A percentile compares a stretch with the other conserved stretches of the same genome.
phyloP scores from a whole-genome alignment of 1,284 basidiomycete species.

The Puccinia hordei region DNA sequence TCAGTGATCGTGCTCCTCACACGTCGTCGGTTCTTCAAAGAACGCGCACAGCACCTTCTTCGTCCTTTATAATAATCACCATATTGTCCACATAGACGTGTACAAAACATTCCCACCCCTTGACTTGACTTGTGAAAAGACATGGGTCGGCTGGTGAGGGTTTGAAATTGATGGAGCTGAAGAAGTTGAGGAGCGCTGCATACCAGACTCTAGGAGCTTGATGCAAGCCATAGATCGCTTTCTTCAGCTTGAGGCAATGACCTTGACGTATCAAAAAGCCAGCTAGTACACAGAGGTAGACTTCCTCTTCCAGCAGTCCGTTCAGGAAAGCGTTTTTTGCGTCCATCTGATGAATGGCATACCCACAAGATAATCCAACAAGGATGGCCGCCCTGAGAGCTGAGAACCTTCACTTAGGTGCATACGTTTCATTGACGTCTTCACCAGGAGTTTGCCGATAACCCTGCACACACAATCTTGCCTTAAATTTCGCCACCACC shows the following conservation, averaged over 20 bases:
- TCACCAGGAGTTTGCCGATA: neutral
- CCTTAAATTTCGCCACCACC: neutral
- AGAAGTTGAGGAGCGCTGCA: neutral
- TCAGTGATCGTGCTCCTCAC: no score
- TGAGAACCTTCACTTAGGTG: neutral
- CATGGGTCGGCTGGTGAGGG: neutral
- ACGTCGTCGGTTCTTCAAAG: no score
- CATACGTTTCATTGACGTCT: neutral
- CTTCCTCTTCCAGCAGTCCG: neutral
- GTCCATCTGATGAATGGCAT: neutral
- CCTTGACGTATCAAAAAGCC: neutral
- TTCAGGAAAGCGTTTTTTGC: slow-evolving; percentile 5
- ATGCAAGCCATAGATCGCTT: neutral
- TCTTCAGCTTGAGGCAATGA: neutral
- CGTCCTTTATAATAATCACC: no score
- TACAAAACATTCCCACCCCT: neutral
- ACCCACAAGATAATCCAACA: neutral
- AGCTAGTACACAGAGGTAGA: neutral
- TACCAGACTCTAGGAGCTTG: neutral
- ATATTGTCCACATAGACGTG: neutral
- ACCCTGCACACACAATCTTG: neutral
- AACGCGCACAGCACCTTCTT: no score
- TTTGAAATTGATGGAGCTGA: neutral
- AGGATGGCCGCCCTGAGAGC: neutral
- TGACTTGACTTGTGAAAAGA: neutral